Percentiles rank a stretch among this genome's conserved stretches.
Conservation (phyloP, 2,329 filamentous ascomycete species). For the Aspergillus fijiensis region DNA sequence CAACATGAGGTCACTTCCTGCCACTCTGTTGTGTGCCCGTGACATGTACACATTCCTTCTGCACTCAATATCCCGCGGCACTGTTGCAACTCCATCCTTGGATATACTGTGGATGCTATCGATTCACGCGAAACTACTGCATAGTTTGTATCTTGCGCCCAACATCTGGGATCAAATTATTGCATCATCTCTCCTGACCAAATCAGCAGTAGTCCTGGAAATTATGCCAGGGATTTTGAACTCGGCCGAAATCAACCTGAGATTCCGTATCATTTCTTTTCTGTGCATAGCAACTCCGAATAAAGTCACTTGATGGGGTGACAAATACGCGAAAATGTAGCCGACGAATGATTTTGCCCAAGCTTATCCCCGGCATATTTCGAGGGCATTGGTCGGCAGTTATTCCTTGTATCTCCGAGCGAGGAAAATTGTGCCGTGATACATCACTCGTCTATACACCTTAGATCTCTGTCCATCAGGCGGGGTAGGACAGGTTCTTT, state of each 20-base stretch:
- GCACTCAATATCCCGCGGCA: background rate
- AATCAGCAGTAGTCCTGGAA: too few species aligned
- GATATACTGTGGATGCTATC: background rate
- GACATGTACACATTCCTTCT: background rate
- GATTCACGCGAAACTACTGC: background rate
- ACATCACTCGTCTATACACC: background rate
- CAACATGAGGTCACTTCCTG: slow-evolving; percentile 3
- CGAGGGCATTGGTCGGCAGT: background rate
- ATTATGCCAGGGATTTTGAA: too few species aligned
- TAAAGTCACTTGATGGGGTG: background rate
- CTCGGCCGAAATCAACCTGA: too few species aligned
- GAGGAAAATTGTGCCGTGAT: background rate
- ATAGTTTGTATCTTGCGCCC: background rate
- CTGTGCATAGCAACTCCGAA: too few species aligned
- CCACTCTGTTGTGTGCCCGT: background rate
- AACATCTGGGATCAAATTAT: background rate
- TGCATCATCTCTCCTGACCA: background rate
- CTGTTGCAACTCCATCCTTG: background rate
- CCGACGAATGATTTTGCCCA: background rate
- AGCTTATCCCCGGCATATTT: background rate
- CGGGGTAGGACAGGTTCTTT: background rate
- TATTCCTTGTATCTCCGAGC: background rate
- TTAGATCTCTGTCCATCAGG: background rate
- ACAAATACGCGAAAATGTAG: background rate
- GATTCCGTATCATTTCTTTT: too few species aligned